Percentiles rank a stretch among this genome's conserved stretches.
phyloP scores from a whole-genome alignment of 495 filamentous ascomycete species.

The Penicillium diatomitis region DNA sequence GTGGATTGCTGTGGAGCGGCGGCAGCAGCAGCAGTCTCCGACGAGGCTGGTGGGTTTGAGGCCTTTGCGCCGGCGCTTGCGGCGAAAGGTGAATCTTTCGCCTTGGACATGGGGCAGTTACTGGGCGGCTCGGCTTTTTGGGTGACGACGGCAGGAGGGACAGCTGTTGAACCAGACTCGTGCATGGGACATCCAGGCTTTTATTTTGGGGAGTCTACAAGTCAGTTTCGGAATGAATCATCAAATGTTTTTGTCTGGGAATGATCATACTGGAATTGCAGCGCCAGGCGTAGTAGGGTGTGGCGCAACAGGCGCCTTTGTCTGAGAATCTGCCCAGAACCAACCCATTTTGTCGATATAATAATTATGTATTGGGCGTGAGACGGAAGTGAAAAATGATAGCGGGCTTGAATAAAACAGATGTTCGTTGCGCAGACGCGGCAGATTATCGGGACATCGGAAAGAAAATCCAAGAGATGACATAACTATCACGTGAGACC shows the following conservation, averaged over 20 bases:
- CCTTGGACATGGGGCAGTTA: conserved; percentile 44
- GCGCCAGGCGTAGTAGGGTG: conserved; percentile 31
- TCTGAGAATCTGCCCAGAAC: conserved; percentile 84
- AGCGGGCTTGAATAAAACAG: conserved; percentile 12
- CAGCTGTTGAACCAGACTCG: conserved; percentile 40
- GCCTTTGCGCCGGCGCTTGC: conserved; percentile 23
- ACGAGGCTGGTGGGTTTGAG: conserved; percentile 8
- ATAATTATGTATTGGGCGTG: not conserved
- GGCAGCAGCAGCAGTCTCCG: conserved; percentile 7
- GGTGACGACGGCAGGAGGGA: conserved; percentile 34
- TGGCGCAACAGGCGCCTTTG: conserved; percentile 33
- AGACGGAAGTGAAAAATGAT: not conserved
- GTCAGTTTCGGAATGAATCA: conserved; percentile 19
- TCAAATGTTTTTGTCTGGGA: not conserved
- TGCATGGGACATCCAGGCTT: conserved; percentile 93
- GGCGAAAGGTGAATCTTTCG: conserved; percentile 35
- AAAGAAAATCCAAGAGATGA: conserved; percentile 50
- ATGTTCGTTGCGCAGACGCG: too few relatives aligned
- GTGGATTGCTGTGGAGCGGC: conserved; percentile 32
- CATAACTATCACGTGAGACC: conserved; percentile 35
- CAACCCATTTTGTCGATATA: conserved; percentile 64
- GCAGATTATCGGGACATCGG: conserved; percentile 1
- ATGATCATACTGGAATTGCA: conserved; percentile 58
- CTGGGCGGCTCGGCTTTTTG: conserved; percentile 33
- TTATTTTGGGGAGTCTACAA: conserved; percentile 6